Conservation (phyloP, 78 protist species). For the Tieghemostelium lacteum region DNA sequence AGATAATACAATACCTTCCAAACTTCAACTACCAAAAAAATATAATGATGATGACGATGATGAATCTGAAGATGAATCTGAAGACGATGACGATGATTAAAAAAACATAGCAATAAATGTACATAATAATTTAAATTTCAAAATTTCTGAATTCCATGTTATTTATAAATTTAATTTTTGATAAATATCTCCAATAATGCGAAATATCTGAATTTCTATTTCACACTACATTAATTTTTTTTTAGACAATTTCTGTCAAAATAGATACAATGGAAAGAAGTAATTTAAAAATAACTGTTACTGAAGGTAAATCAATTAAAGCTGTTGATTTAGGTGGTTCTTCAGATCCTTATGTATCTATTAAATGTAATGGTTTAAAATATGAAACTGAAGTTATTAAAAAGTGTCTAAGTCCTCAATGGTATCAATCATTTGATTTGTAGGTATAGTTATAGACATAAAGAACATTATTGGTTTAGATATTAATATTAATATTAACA, state of each 20-base stretch:
- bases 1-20: conserved; percentile 9
- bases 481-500: background rate
- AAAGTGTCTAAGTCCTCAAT: conserved; percentile 6
- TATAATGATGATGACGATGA: conserved; percentile 20
- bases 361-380: conserved; percentile 1
- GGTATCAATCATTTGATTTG: conserved; percentile 22
- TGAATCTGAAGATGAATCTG: background rate
- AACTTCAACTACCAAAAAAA: conserved; percentile 4
- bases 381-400: conserved; percentile 38
- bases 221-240: too few species aligned
- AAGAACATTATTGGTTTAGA: background rate
- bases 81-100: background rate
- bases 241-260: too few species aligned
- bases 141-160: too few species aligned
- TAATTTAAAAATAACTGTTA: background rate
- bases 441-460: background rate
- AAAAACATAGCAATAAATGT: background rate
- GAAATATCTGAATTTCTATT: too few species aligned
- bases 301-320: background rate
- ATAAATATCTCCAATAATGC: too few species aligned
- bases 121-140: background rate
- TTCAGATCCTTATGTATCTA: conserved; percentile 10
- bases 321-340: too few species aligned
- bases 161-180: too few species aligned
- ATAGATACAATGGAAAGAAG: conserved; percentile 4